These are phyloP conservation scores for Cyanophora paradoxa DNA, from an alignment of 78 protist genomes.

Conservation along the genomic window DNA sequence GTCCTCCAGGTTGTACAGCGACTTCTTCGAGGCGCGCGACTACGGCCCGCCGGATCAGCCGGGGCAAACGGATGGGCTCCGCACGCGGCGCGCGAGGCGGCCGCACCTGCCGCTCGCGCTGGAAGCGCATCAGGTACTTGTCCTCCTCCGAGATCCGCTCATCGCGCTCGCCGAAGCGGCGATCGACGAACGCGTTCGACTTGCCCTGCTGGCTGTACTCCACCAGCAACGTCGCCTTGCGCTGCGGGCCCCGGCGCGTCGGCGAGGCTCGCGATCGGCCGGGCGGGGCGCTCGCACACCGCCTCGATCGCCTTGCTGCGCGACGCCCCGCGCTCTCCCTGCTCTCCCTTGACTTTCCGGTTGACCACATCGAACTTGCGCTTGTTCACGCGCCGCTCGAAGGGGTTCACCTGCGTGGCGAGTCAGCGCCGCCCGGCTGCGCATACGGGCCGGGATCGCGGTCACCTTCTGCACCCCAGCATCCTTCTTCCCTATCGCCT, in stretches of 20 bases:
- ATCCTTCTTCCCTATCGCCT: no score
- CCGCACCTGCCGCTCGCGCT: slow-evolving; percentile 10
- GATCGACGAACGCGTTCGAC: slow-evolving; percentile 20
- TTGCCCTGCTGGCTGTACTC: slow-evolving; percentile 1
- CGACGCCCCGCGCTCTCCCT: background rate
- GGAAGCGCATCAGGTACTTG: slow-evolving; percentile 31
- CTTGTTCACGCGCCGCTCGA: slow-evolving; percentile 18
- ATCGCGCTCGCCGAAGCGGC: slow-evolving; percentile 35
- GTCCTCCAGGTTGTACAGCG: background rate
- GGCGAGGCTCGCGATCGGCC: background rate
- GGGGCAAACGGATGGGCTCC: background rate
- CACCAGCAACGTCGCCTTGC: slow-evolving; percentile 22
- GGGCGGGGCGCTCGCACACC: no score
- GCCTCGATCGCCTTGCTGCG: background rate
- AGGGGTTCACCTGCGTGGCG: slow-evolving; percentile 22
- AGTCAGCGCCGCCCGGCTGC: no score
- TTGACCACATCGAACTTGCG: slow-evolving; percentile 13
- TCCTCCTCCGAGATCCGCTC: slow-evolving; percentile 35
- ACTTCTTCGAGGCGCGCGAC: background rate
- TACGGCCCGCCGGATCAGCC: background rate
- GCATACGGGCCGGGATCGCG: no score
- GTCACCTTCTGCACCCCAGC: no score
- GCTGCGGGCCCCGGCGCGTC: no score
- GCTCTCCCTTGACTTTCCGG: slow-evolving; percentile 15
- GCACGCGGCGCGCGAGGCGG: background rate